Conservation (phyloP, 805 yeast species). For the Scheffersomyces coipomensis region DNA sequence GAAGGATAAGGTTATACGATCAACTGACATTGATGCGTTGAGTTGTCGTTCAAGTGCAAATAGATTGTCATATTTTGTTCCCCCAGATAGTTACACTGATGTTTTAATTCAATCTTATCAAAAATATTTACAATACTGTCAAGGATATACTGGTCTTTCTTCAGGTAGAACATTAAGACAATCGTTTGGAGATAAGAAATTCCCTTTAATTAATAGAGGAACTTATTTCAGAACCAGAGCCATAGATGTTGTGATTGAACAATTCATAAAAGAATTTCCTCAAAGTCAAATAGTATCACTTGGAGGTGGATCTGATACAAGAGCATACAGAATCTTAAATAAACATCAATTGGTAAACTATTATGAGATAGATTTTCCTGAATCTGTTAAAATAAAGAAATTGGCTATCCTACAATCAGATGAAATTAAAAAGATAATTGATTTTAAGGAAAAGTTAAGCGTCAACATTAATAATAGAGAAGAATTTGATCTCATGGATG, state of each 20-base stretch:
- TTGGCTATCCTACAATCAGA: conserved; percentile 38
- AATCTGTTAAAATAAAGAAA: conserved; percentile 50
- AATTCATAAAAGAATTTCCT: conserved; percentile 33
- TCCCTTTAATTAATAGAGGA: conserved; percentile 71
- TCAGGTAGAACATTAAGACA: conserved; percentile 39
- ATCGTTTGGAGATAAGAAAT: conserved; percentile 42
- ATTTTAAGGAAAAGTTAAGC: conserved; percentile 4
- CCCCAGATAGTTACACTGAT: conserved; percentile 34
- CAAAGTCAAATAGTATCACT: conserved; percentile 58
- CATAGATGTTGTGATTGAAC: conserved; percentile 46
- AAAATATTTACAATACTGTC: conserved; percentile 34
- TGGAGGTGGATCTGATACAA: conserved; percentile 83
- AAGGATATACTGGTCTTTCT: conserved; percentile 37
- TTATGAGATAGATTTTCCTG: conserved; percentile 66
- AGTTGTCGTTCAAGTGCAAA: conserved; percentile 60
- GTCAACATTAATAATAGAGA: conserved; percentile 13
- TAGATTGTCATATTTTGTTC: conserved; percentile 44
- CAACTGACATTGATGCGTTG: conserved; percentile 72
- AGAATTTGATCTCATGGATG: conserved; percentile 19
- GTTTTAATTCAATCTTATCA: conserved; percentile 34
- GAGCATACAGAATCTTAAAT: conserved; percentile 53
- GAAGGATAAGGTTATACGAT: conserved; percentile 45
- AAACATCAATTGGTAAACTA: conserved; percentile 33
- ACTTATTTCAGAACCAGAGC: conserved; percentile 60
- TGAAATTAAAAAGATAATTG: conserved; percentile 24